Evolutionary conservation across 257 asterid species (phyloP).

Genomic region (Gentiana straminea): DNA sequence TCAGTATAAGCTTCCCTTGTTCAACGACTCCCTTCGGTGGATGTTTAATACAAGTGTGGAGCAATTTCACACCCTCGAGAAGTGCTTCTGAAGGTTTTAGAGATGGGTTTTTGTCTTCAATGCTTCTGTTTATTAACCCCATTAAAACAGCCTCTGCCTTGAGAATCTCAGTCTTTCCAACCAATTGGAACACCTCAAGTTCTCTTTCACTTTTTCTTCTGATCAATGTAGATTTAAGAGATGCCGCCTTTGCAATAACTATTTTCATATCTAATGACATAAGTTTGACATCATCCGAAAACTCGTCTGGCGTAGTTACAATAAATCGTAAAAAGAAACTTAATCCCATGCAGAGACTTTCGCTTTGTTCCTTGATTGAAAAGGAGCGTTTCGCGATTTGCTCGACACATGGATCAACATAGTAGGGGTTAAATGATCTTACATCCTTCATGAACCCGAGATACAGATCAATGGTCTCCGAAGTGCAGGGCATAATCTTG

Average conservation of each 20-base stretch:
- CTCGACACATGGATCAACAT: too few species aligned
- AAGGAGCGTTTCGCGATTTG: not conserved
- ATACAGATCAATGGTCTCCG: not conserved
- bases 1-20: too few species aligned
- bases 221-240: too few species aligned
- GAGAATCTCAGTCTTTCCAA: not conserved
- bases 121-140: too few species aligned
- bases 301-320: not conserved
- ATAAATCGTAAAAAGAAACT: not conserved
- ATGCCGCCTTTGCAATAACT: not conserved
- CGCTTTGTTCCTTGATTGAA: not conserved
- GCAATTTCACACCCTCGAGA: not conserved
- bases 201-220: not conserved
- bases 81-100: not conserved
- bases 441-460: not conserved
- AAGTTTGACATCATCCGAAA: not conserved
- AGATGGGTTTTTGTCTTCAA: too few species aligned
- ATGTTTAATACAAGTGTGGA: not conserved
- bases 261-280: not conserved
- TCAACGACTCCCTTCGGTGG: too few species aligned
- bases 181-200: not conserved
- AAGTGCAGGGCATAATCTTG: not conserved
- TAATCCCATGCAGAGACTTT: too few species aligned
- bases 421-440: too few species aligned
- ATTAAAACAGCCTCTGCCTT: too few species aligned